These are phyloP conservation scores for Claviceps arundinis DNA, from an alignment of 2,329 filamentous ascomycete species.

Conservation along the genomic window DNA sequence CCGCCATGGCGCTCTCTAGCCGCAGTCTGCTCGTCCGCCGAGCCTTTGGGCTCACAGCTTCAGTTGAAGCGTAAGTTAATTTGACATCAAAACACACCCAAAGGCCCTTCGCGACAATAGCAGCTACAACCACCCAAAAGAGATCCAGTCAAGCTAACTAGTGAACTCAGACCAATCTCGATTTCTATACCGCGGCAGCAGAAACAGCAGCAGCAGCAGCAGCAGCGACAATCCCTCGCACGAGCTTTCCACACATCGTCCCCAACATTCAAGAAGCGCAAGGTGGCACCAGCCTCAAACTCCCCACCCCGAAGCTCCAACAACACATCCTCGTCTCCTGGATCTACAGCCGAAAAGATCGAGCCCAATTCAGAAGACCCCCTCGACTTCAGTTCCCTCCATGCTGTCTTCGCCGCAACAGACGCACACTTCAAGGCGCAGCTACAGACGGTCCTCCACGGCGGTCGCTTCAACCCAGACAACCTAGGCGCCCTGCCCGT, in stretches of 20 bases:
- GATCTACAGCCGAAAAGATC: slow-evolving; percentile 9
- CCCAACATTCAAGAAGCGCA: slow-evolving; percentile 25
- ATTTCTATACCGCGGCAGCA: background rate
- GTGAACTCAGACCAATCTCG: background rate
- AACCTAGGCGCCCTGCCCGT: slow-evolving; percentile 33
- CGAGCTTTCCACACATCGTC: slow-evolving; percentile 17
- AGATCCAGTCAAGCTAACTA: too few species aligned
- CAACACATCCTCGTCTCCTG: slow-evolving; percentile 9
- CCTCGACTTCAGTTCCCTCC: slow-evolving; percentile 35
- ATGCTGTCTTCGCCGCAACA: slow-evolving; percentile 27
- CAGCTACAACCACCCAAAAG: background rate
- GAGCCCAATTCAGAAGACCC: slow-evolving; percentile 27
- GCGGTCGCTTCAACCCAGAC: slow-evolving; percentile 40
- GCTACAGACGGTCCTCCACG: slow-evolving; percentile 26
- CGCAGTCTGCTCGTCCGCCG: slow-evolving; percentile 1
- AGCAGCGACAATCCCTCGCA: background rate
- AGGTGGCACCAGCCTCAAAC: slow-evolving; percentile 18
- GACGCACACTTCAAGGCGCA: slow-evolving; percentile 31
- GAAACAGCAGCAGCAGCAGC: background rate
- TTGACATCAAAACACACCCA: background rate
- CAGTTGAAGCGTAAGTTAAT: slow-evolving; percentile 12
- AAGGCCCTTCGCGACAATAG: background rate
- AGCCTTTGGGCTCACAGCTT: background rate
- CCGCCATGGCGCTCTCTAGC: slow-evolving; percentile 1
- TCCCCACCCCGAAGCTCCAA: slow-evolving; percentile 13